Evolutionary conservation across 2,329 filamentous ascomycete genomes (phyloP).

Genomic region (Penicillium hordei): DNA sequence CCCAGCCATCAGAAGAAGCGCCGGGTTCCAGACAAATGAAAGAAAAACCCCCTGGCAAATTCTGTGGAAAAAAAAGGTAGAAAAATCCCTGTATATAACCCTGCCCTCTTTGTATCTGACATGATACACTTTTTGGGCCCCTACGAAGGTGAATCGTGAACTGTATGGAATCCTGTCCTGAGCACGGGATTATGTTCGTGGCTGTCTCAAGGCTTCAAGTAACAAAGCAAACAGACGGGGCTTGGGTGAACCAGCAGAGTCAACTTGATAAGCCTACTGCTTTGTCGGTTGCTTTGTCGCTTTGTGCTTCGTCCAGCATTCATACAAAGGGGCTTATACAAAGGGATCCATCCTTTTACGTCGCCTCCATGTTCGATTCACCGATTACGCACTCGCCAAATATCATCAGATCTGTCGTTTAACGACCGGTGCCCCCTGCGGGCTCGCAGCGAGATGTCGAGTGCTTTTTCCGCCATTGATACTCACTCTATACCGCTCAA

Average conservation of each 20-base stretch:
- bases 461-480: neutral
- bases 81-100: neutral
- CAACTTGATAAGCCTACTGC: neutral
- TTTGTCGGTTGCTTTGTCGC: neutral
- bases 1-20: constrained; percentile 7
- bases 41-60: neutral
- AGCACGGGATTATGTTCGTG: constrained; percentile 1
- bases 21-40: constrained; percentile 5
- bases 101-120: constrained; percentile 1
- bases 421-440: neutral
- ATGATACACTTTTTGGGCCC: neutral
- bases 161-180: neutral
- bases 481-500: neutral
- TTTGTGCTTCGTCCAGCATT: neutral
- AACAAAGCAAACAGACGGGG: neutral
- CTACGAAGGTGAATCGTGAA: neutral
- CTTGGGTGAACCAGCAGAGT: neutral
- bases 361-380: constrained; percentile 7
- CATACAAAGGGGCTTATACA: constrained; percentile 9
- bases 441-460: constrained; percentile 5
- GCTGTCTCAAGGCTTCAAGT: neutral
- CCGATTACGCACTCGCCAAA: neutral
- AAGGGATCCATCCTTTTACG: neutral
- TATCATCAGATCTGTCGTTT: neutral
- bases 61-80: neutral